These are phyloP conservation scores for Rusavskia elegans DNA, from an alignment of 495 filamentous ascomycete species.

Conservation along the genomic window DNA sequence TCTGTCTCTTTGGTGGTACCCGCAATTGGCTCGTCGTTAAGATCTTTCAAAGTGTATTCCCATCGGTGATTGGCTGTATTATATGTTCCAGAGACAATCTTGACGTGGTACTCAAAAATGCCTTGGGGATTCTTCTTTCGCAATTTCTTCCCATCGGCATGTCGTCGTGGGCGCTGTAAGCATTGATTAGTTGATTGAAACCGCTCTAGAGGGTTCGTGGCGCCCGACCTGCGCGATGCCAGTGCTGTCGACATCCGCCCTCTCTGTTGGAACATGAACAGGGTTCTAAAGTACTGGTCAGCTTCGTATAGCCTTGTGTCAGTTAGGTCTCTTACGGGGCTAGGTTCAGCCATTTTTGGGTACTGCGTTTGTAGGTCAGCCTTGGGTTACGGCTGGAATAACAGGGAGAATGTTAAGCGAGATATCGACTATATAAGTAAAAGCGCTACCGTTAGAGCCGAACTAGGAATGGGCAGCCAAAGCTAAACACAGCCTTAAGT, in stretches of 20 bases:
- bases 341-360: too few relatives aligned
- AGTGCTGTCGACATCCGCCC: constrained; percentile 6
- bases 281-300: background rate
- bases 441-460: too few relatives aligned
- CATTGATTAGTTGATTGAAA: background rate
- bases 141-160: constrained; percentile 1
- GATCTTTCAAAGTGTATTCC: constrained; percentile 9
- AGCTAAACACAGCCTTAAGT: background rate
- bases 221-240: background rate
- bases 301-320: background rate
- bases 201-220: too few relatives aligned
- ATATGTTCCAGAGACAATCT: constrained; percentile 5
- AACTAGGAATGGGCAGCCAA: too few relatives aligned
- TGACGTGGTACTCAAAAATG: background rate
- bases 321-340: background rate
- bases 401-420: too few relatives aligned
- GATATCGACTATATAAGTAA: too few relatives aligned
- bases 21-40: background rate
- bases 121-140: constrained; percentile 3
- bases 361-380: too few relatives aligned
- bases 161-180: constrained; percentile 4
- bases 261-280: background rate
- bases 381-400: too few relatives aligned
- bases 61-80: background rate
- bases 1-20: background rate